Evolutionary conservation across 345 rosid genomes (phyloP).

Genomic region (Clausena lansium): DNA sequence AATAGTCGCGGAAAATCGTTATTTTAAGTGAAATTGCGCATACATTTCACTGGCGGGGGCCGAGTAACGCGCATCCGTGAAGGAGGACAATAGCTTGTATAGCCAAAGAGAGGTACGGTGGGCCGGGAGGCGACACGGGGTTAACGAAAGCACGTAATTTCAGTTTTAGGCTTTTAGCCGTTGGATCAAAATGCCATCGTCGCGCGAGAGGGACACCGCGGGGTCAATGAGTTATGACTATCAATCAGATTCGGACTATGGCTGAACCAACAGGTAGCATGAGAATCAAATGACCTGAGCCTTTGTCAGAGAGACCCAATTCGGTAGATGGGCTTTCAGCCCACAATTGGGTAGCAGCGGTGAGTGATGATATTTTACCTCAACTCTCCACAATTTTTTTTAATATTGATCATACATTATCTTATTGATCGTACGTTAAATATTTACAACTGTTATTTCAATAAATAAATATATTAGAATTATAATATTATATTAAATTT

Average conservation of each 20-base stretch:
- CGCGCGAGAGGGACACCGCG: background rate
- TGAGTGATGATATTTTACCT: too few species aligned
- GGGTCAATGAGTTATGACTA: background rate
- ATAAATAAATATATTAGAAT: too few species aligned
- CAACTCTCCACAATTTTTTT: too few species aligned
- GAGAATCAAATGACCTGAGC: background rate
- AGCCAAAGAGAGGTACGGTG: conserved; percentile 18
- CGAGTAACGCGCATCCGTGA: conserved; percentile 33
- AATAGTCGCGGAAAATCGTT: conserved; percentile 8
- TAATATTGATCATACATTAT: too few species aligned
- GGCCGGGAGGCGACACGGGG: conserved; percentile 15
- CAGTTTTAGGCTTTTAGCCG: conserved; percentile 16
- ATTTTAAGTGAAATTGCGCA: background rate
- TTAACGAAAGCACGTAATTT: conserved; percentile 17
- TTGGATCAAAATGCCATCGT: conserved; percentile 16
- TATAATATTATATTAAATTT: too few species aligned
- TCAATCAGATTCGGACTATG: background rate
- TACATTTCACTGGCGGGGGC: conserved; percentile 25
- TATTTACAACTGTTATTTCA: too few species aligned
- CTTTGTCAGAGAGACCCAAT: background rate
- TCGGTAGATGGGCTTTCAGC: background rate
- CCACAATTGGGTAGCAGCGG: background rate
- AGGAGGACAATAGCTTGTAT: conserved; percentile 20
- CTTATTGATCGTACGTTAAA: too few species aligned
- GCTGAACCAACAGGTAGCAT: background rate